Conservation (phyloP, 768 basidiomycete species). For the Boletales sp. region DNA sequence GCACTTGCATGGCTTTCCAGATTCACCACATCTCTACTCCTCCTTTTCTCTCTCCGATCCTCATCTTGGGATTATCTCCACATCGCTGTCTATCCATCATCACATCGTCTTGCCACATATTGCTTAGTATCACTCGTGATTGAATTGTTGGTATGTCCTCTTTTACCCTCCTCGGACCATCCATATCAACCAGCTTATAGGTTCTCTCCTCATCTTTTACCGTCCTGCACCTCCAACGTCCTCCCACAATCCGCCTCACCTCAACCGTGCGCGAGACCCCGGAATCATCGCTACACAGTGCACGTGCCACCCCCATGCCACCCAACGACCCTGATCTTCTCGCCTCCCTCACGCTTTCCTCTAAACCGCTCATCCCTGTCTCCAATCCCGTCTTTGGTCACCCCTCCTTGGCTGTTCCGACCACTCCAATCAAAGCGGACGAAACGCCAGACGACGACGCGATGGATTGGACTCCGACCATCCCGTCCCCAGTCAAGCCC, state of each 20-base stretch:
- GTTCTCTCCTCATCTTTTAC: constrained; percentile 48
- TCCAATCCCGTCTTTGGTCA: constrained; percentile 64
- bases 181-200: constrained; percentile 32
- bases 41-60: constrained; percentile 40
- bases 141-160: constrained; percentile 54
- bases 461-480: constrained; percentile 72
- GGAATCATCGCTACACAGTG: constrained; percentile 16
- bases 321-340: constrained; percentile 55
- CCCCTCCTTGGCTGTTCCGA: constrained; percentile 48
- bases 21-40: constrained; percentile 44
- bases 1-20: constrained; percentile 56
- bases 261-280: constrained; percentile 43
- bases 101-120: constrained; percentile 40
- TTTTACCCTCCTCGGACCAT: not conserved
- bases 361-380: constrained; percentile 50
- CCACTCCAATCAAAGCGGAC: constrained; percentile 26
- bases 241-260: constrained; percentile 68
- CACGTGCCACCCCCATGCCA: constrained; percentile 27
- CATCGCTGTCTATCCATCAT: constrained; percentile 34
- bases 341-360: constrained; percentile 60
- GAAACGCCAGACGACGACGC: constrained; percentile 36
- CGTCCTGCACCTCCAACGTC: constrained; percentile 60
- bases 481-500: constrained; percentile 23
- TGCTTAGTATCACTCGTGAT: constrained; percentile 42
- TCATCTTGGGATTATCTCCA: constrained; percentile 39